Conservation (phyloP, 2,329 filamentous ascomycete species). For the Penicillium sp. region DNA sequence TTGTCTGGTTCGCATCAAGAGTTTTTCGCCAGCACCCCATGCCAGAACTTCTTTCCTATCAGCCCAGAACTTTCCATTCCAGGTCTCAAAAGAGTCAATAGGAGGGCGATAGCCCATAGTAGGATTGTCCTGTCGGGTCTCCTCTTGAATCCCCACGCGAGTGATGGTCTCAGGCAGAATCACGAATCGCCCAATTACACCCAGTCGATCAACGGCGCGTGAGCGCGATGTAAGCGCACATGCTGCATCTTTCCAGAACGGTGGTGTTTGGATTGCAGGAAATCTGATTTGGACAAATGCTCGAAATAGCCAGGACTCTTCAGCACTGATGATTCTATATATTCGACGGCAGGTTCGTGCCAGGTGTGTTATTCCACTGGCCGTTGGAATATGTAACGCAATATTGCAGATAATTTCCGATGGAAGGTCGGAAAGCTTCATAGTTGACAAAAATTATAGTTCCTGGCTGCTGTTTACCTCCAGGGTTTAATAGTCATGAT, state of each 20-base stretch:
- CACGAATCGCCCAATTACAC: constrained; percentile 61
- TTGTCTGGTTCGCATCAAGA: constrained; percentile 58
- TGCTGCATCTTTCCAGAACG: constrained; percentile 57
- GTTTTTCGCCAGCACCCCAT: constrained; percentile 65
- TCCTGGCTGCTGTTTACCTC: background rate
- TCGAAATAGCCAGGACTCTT: constrained; percentile 56
- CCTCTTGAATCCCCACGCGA: constrained; percentile 40
- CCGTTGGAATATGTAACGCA: constrained; percentile 52
- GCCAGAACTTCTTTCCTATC: constrained; percentile 62
- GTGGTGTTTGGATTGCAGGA: constrained; percentile 50
- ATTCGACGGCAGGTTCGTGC: constrained; percentile 55
- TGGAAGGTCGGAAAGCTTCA: constrained; percentile 46
- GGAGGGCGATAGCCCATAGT: constrained; percentile 64
- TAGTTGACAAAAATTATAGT: background rate
- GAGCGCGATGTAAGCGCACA: constrained; percentile 63
- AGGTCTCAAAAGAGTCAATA: constrained; percentile 64
- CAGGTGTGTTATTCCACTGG: constrained; percentile 52
- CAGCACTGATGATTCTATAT: constrained; percentile 52
- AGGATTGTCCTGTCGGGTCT: constrained; percentile 55
- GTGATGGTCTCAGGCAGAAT: constrained; percentile 52
- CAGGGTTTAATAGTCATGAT: background rate
- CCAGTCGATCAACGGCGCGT: constrained; percentile 62
- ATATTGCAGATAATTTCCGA: constrained; percentile 53
- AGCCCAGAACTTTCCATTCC: constrained; percentile 53
- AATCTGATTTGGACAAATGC: constrained; percentile 57